These are phyloP conservation scores for Solanum raphanifolium DNA, from an alignment of 257 asterid genomes.

Conservation along the genomic window DNA sequence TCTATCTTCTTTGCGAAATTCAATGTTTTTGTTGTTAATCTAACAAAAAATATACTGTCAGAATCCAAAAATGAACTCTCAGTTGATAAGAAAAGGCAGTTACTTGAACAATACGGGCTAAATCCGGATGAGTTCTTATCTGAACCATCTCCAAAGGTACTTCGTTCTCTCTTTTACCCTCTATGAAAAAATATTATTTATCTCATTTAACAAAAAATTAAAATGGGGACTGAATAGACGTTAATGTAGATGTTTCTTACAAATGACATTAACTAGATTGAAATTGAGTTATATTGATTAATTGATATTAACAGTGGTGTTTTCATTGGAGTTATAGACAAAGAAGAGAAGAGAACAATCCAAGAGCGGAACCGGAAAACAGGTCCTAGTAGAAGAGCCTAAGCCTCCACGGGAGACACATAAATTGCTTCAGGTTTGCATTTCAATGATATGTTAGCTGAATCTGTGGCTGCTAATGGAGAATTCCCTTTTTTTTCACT, in stretches of 20 bases:
- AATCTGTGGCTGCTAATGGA: background rate
- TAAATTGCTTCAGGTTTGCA: constrained; percentile 83
- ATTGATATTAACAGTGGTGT: background rate
- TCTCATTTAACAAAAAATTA: background rate
- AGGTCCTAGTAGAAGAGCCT: constrained; percentile 34
- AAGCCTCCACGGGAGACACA: constrained; percentile 76
- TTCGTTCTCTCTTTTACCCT: background rate
- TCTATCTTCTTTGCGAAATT: background rate
- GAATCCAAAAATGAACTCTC: constrained; percentile 41
- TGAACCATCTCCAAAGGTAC: constrained; percentile 61
- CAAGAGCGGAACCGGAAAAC: constrained; percentile 18
- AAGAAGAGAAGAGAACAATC: constrained; percentile 49
- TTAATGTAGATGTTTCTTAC: background rate
- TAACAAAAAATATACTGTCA: constrained; percentile 9
- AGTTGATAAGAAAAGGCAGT: constrained; percentile 46
- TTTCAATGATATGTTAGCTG: background rate
- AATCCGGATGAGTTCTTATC: constrained; percentile 64
- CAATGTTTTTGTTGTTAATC: background rate
- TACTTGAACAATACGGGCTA: constrained; percentile 66
- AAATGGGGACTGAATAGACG: background rate
- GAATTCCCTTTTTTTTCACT: background rate
- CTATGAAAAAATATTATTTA: background rate
- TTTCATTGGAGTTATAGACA: constrained; percentile 16
- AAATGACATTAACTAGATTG: background rate
- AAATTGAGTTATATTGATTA: background rate